Conservation (phyloP, 495 filamentous ascomycete genomes). For the Aspergillus hancockii region DNA sequence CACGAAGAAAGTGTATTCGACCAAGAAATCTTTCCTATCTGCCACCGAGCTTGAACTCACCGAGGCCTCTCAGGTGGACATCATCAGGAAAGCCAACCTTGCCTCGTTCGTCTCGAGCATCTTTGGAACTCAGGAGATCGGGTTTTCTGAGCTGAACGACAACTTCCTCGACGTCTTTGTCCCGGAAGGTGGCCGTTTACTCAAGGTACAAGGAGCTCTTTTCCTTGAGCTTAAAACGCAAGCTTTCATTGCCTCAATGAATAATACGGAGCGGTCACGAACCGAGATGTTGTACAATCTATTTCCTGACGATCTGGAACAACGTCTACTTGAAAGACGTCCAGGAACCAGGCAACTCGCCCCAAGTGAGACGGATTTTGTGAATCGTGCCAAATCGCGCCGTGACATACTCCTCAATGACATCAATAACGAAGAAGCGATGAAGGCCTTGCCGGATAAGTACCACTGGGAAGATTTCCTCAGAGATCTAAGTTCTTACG, state of each 20-base stretch:
- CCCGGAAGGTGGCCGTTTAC: conserved; percentile 67
- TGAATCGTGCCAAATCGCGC: conserved; percentile 61
- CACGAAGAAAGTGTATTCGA: conserved; percentile 76
- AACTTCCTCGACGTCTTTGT: conserved; percentile 84
- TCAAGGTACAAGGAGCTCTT: conserved; percentile 69
- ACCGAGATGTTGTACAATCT: conserved; percentile 71
- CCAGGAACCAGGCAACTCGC: conserved; percentile 64
- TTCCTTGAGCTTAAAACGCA: conserved; percentile 87
- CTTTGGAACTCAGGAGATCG: conserved; percentile 81
- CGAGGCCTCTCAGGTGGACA: conserved; percentile 66
- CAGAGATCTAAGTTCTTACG: conserved; percentile 68
- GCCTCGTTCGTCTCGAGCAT: conserved; percentile 82
- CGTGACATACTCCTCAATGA: conserved; percentile 67
- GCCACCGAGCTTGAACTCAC: conserved; percentile 70
- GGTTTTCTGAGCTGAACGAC: conserved; percentile 80
- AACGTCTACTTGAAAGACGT: conserved; percentile 62
- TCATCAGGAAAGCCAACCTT: conserved; percentile 83
- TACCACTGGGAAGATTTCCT: conserved; percentile 83
- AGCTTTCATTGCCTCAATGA: conserved; percentile 72
- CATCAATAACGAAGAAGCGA: conserved; percentile 58
- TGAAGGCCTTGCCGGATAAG: conserved; percentile 67
- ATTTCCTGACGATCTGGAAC: conserved; percentile 71
- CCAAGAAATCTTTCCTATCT: conserved; percentile 68
- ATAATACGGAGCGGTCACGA: conserved; percentile 61
- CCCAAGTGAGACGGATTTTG: conserved; percentile 73